A percentile compares a stretch with the other conserved stretches of the same genome.
These are phyloP conservation scores for Pseudocercospora musae DNA, from an alignment of 2,329 filamentous ascomycete genomes.

Conservation along the genomic window DNA sequence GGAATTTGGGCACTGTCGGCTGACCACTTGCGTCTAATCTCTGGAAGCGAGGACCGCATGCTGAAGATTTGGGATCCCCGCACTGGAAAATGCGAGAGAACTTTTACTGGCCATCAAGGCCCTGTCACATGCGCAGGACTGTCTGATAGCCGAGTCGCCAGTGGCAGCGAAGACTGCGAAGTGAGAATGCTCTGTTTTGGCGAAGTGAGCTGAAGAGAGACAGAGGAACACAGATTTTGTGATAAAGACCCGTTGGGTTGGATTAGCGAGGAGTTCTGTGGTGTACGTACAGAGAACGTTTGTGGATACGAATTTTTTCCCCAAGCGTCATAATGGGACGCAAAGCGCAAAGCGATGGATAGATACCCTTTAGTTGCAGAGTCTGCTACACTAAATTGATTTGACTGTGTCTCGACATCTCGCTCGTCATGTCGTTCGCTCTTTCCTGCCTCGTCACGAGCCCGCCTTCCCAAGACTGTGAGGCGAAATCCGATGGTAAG, in stretches of 20 bases:
- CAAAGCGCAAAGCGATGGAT: slow-evolving; percentile 3
- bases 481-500: slow-evolving; percentile 1
- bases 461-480: background rate
- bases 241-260: background rate
- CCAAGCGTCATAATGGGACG: background rate
- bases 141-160: slow-evolving; percentile 84
- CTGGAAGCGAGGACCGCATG: slow-evolving; percentile 88
- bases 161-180: slow-evolving; percentile 89
- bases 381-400: background rate
- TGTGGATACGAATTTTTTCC: background rate
- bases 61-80: slow-evolving; percentile 95
- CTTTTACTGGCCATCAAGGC: slow-evolving; percentile 83
- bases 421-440: background rate
- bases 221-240: background rate
- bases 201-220: slow-evolving; percentile 9
- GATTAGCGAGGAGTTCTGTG: slow-evolving; percentile 4
- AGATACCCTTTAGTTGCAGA: slow-evolving; percentile 4
- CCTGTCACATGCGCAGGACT: slow-evolving; percentile 91
- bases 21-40: slow-evolving; percentile 83
- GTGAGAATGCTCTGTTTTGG: slow-evolving; percentile 61
- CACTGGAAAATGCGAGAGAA: slow-evolving; percentile 86
- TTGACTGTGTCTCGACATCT: background rate
- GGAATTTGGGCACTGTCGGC: slow-evolving; percentile 91
- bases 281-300: background rate
- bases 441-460: background rate